phyloP scores from a whole-genome alignment of 768 basidiomycete species.

The Mycena galericulata region DNA sequence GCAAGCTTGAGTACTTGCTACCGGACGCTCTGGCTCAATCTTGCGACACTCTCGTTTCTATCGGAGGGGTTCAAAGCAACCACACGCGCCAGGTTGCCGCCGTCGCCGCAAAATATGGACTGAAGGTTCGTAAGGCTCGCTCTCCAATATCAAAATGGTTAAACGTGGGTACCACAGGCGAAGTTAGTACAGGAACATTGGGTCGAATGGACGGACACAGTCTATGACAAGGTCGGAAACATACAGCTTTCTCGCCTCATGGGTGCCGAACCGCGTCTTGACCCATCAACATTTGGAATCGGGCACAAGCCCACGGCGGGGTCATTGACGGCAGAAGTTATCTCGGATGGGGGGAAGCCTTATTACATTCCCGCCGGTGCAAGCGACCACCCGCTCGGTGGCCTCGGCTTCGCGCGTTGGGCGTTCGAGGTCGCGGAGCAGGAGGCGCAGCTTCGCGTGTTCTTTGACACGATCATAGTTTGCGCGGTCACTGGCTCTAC shows the following conservation, averaged over 20 bases:
- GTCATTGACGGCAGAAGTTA: conserved; percentile 31
- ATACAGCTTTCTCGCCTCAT: conserved; percentile 40
- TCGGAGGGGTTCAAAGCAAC: conserved; percentile 42
- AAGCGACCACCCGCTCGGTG: conserved; percentile 40
- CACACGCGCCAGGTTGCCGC: conserved; percentile 43
- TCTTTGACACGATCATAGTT: conserved; percentile 40
- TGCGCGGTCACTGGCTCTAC: conserved; percentile 41
- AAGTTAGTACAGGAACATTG: conserved; percentile 42
- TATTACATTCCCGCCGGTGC: conserved; percentile 43
- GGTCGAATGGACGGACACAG: conserved; percentile 37
- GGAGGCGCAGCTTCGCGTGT: conserved; percentile 35
- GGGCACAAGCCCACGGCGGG: conserved; percentile 39
- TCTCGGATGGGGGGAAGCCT: conserved; percentile 35
- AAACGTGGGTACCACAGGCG: conserved; percentile 24
- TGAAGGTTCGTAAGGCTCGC: conserved; percentile 39
- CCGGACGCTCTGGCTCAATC: conserved; percentile 37
- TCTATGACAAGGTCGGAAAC: conserved; percentile 39
- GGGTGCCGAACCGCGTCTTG: conserved; percentile 39
- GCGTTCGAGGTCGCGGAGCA: conserved; percentile 39
- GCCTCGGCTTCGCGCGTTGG: conserved; percentile 41
- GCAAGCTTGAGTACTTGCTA: conserved; percentile 40
- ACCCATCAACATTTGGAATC: conserved; percentile 38
- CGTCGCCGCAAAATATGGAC: conserved; percentile 39
- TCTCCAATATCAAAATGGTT: too few species aligned
- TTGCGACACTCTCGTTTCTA: conserved; percentile 39